Conservation (phyloP, 2,329 filamentous ascomycete genomes). For the Xylariaceae sp. region DNA sequence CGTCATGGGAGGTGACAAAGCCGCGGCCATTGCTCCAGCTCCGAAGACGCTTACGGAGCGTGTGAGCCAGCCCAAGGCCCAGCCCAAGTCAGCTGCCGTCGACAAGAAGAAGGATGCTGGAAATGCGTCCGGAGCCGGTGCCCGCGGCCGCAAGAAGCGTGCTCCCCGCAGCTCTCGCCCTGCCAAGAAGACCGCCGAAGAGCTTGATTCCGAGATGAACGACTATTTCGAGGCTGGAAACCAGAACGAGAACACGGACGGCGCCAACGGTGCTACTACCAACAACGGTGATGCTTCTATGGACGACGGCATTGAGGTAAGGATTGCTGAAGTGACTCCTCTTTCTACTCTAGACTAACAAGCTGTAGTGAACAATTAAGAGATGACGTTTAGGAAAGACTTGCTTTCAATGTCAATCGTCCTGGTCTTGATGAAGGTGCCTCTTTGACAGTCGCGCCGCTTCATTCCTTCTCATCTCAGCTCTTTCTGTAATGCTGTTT, state of each 20-base stretch:
- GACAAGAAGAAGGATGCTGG: constrained; percentile 60
- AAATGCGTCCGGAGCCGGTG: constrained; percentile 41
- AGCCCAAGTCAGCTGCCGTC: constrained; percentile 77
- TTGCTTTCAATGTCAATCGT: too few relatives aligned
- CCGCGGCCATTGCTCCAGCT: constrained; percentile 62
- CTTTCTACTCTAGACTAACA: constrained; percentile 6
- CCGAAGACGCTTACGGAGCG: constrained; percentile 77
- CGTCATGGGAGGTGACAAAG: constrained; percentile 72
- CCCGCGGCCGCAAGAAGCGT: constrained; percentile 47
- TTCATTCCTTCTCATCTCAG: background rate
- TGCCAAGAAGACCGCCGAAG: constrained; percentile 85
- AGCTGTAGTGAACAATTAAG: constrained; percentile 7
- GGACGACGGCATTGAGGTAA: constrained; percentile 57
- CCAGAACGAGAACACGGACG: constrained; percentile 43
- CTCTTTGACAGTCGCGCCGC: constrained; percentile 6
- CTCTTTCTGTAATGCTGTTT: too few relatives aligned
- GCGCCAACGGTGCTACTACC: constrained; percentile 38
- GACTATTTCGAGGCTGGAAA: constrained; percentile 73
- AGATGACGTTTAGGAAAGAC: background rate
- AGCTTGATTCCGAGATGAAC: constrained; percentile 95
- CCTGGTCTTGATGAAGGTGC: background rate
- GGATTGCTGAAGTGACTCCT: background rate
- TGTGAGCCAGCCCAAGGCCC: constrained; percentile 67
- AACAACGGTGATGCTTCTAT: constrained; percentile 54
- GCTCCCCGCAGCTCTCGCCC: constrained; percentile 59